These are phyloP conservation scores for Solanum lycopersicoides DNA, from an alignment of 257 asterid genomes.

Conservation along the genomic window DNA sequence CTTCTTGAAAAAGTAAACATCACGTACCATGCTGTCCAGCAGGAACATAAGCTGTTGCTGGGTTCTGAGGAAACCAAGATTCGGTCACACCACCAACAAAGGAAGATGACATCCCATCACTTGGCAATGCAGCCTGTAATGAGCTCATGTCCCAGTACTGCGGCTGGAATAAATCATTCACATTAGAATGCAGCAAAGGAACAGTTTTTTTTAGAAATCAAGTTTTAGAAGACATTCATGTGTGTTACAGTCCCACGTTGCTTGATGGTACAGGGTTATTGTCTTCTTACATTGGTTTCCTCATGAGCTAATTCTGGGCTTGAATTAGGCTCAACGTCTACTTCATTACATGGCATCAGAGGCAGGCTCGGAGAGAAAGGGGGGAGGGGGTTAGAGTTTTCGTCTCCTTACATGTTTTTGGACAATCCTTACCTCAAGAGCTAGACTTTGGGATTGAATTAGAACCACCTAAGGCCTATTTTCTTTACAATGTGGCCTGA, in stretches of 20 bases:
- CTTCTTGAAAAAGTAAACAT: conserved; percentile 19
- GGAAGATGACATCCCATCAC: conserved; percentile 34
- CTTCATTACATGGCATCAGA: background rate
- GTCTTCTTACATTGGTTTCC: background rate
- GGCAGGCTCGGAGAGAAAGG: background rate
- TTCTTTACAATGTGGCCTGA: background rate
- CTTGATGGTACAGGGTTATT: background rate
- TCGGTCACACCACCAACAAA: conserved; percentile 37
- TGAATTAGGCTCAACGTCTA: background rate
- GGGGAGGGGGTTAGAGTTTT: background rate
- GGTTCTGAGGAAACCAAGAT: conserved; percentile 50
- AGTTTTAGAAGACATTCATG: background rate
- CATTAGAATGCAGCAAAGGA: background rate
- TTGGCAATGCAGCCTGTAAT: conserved; percentile 66
- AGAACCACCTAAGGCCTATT: background rate
- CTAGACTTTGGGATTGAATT: background rate
- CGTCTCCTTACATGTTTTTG: background rate
- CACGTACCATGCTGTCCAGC: conserved; percentile 28
- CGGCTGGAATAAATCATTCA: background rate
- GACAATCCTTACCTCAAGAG: background rate
- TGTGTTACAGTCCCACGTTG: background rate
- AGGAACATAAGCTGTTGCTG: conserved; percentile 33
- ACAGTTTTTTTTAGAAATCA: background rate
- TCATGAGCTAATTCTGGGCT: background rate
- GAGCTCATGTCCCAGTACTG: conserved; percentile 78